Evolutionary conservation across 2,329 filamentous ascomycete genomes (phyloP).

Genomic region (Phialemonium atrogriseum): DNA sequence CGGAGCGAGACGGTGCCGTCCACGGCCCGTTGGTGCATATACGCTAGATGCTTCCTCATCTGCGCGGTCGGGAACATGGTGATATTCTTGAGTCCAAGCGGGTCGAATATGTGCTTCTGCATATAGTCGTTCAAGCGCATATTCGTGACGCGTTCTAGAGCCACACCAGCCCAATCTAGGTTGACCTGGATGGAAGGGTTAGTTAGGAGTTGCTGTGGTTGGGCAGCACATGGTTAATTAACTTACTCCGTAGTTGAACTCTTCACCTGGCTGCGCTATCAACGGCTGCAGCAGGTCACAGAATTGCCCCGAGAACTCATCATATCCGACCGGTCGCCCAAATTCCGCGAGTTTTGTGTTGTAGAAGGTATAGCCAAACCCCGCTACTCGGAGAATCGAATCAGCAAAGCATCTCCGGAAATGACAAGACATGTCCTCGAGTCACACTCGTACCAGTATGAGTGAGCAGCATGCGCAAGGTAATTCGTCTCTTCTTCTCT

Average conservation of each 20-base stretch:
- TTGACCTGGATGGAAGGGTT: constrained; percentile 24
- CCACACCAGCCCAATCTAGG: constrained; percentile 40
- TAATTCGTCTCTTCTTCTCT: constrained; percentile 40
- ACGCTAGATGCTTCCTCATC: constrained; percentile 44
- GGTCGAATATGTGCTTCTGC: constrained; percentile 31
- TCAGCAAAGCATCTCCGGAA: no score
- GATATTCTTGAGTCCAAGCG: constrained; percentile 23
- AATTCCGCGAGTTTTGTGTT: constrained; percentile 39
- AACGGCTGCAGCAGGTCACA: constrained; percentile 45
- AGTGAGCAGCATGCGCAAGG: constrained; percentile 47
- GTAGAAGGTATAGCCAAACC: constrained; percentile 50
- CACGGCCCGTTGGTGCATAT: constrained; percentile 41
- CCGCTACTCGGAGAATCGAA: no score
- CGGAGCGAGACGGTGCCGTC: constrained; percentile 28
- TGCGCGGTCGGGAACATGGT: constrained; percentile 42
- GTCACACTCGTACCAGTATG: constrained; percentile 32
- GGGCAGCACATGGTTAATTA: constrained; percentile 10
- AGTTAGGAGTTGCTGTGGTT: not conserved
- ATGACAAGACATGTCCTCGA: no score
- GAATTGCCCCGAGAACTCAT: constrained; percentile 49
- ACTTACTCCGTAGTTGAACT: constrained; percentile 48
- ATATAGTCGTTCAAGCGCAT: constrained; percentile 34
- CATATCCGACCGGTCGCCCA: constrained; percentile 38
- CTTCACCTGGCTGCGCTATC: constrained; percentile 51
- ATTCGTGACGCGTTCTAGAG: constrained; percentile 32